A percentile compares a stretch with the other conserved stretches of the same genome.
These are phyloP conservation scores for Oryza nivara DNA, from an alignment of 176 grass and related monocot species.

Conservation along the genomic window DNA sequence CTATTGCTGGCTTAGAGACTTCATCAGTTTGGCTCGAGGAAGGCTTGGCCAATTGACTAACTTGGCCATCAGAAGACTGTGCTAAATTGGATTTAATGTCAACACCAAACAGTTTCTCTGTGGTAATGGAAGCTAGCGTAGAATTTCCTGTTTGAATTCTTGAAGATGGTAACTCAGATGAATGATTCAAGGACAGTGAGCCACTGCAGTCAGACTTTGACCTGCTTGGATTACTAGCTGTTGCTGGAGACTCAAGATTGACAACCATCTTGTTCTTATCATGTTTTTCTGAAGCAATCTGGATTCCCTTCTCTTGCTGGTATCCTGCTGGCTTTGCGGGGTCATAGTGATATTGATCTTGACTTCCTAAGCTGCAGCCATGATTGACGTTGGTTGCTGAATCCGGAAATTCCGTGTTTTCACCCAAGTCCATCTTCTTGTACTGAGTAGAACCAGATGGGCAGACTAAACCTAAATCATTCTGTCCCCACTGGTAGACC, in stretches of 20 bases:
- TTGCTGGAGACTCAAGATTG: constrained; percentile 24
- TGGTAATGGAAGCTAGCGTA: constrained; percentile 26
- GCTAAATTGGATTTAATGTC: constrained; percentile 46
- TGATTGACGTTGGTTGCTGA: constrained; percentile 7
- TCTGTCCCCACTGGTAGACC: constrained; percentile 41
- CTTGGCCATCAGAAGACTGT: constrained; percentile 34
- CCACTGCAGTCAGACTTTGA: constrained; percentile 39
- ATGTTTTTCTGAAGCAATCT: constrained; percentile 20
- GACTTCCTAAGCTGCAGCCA: constrained; percentile 28
- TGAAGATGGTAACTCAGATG: constrained; percentile 39
- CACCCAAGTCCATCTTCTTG: constrained; percentile 16
- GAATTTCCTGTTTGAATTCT: constrained; percentile 30
- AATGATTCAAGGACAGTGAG: constrained; percentile 45
- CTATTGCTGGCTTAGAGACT: neutral
- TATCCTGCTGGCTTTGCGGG: constrained; percentile 31
- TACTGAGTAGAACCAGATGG: constrained; percentile 33
- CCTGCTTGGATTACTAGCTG: constrained; percentile 31
- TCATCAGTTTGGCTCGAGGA: constrained; percentile 44
- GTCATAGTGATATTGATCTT: constrained; percentile 23
- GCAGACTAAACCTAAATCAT: constrained; percentile 41
- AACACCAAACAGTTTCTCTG: constrained; percentile 58
- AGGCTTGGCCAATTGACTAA: constrained; percentile 46
- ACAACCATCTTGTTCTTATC: constrained; percentile 26
- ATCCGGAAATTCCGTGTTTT: constrained; percentile 30
- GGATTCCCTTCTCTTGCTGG: neutral